These are phyloP conservation scores for Penicillium daleae DNA, from an alignment of 495 filamentous ascomycete species.

Conservation along the genomic window DNA sequence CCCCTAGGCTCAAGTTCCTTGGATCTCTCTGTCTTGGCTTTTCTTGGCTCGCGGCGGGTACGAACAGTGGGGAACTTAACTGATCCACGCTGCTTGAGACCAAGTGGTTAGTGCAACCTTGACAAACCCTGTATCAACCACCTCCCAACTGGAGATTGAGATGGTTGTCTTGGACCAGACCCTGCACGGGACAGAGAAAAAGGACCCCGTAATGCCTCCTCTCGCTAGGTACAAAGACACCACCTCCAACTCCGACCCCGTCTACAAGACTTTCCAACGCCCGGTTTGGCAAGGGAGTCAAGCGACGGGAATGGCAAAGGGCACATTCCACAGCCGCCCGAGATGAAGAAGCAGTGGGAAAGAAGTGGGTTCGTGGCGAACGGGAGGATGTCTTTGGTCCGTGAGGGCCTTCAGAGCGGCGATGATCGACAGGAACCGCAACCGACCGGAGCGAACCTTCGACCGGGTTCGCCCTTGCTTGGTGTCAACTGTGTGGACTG, in stretches of 20 bases:
- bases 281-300: neutral
- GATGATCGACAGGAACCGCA: constrained; percentile 33
- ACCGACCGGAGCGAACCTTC: constrained; percentile 13
- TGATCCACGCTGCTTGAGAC: no score
- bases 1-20: neutral
- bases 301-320: constrained; percentile 24
- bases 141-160: neutral
- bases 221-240: neutral
- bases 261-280: neutral
- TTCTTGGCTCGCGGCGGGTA: neutral
- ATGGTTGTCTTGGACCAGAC: neutral
- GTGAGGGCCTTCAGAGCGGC: neutral
- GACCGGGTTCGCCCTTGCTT: constrained; percentile 22
- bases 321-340: constrained; percentile 15
- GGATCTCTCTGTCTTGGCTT: neutral
- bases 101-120: neutral
- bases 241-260: neutral
- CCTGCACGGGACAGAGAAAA: neutral
- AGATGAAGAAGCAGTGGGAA: neutral
- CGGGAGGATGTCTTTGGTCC: constrained; percentile 14
- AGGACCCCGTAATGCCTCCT: no score
- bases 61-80: neutral
- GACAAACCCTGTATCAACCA: neutral
- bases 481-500: constrained; percentile 15
- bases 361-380: neutral